phyloP scores from a whole-genome alignment of 2,329 filamentous ascomycete genomes.

The Aspergillus jensenii region DNA sequence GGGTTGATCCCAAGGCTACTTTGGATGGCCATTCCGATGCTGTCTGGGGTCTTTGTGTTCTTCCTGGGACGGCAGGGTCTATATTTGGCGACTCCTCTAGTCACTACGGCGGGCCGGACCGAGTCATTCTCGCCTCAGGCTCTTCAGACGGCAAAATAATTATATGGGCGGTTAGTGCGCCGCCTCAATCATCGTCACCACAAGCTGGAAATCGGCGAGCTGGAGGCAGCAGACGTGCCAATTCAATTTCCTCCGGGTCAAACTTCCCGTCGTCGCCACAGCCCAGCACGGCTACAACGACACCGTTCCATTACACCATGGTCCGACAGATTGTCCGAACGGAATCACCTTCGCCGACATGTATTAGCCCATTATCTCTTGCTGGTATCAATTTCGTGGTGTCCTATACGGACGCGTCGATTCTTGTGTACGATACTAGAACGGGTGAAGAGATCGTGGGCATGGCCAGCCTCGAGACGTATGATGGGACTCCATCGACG shows the following conservation, averaged over 20 bases:
- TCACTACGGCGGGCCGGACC: conserved; percentile 76
- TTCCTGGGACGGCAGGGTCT: conserved; percentile 77
- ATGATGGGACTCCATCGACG: conserved; percentile 79
- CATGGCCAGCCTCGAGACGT: conserved; percentile 94
- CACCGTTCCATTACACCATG: conserved; percentile 83
- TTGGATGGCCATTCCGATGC: conserved; percentile 93
- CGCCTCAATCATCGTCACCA: conserved; percentile 80
- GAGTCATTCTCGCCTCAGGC: conserved; percentile 86
- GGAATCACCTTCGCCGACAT: conserved; percentile 75
- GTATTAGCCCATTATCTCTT: conserved; percentile 82
- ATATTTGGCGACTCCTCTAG: conserved; percentile 73
- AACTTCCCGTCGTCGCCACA: conserved; percentile 89
- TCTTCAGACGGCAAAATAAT: conserved; percentile 88
- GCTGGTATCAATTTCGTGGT: conserved; percentile 89
- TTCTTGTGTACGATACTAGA: conserved; percentile 88
- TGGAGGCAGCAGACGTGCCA: conserved; percentile 77
- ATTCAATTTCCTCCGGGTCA: conserved; percentile 92
- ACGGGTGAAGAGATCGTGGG: conserved; percentile 87
- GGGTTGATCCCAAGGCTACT: conserved; percentile 92
- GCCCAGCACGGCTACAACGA: conserved; percentile 79
- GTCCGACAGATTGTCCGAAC: conserved; percentile 79
- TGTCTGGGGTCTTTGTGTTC: conserved; percentile 91
- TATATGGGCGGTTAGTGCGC: conserved; percentile 90
- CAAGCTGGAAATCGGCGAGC: conserved; percentile 70
- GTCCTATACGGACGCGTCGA: conserved; percentile 84